These are phyloP conservation scores for Arabidopsis suecica DNA, from an alignment of 345 rosid species.

Conservation along the genomic window DNA sequence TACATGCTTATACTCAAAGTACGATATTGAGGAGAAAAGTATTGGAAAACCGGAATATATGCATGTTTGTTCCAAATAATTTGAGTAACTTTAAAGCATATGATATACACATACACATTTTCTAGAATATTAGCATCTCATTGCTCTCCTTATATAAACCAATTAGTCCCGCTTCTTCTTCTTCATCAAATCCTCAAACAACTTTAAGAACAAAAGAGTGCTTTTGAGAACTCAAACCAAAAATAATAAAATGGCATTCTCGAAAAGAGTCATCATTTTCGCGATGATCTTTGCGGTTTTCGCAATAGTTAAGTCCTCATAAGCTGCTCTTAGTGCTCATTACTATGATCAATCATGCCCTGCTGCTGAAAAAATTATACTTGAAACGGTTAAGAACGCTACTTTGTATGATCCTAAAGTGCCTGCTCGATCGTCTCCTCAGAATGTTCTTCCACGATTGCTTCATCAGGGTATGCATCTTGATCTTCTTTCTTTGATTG, in stretches of 20 bases:
- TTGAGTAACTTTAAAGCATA: constrained; percentile 79
- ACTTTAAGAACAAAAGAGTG: neutral
- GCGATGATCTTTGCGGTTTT: constrained; percentile 37
- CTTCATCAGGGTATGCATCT: constrained; percentile 70
- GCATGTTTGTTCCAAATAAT: constrained; percentile 55
- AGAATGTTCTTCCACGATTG: constrained; percentile 96
- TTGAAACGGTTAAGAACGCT: constrained; percentile 63
- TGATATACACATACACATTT: constrained; percentile 31
- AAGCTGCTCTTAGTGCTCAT: constrained; percentile 53
- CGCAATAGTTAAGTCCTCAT: constrained; percentile 38
- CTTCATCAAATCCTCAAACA: constrained; percentile 36
- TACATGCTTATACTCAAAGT: constrained; percentile 45
- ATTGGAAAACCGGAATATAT: constrained; percentile 43
- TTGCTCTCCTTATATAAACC: constrained; percentile 41
- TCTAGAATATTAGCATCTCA: constrained; percentile 24
- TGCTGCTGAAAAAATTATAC: constrained; percentile 66
- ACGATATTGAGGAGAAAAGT: constrained; percentile 5
- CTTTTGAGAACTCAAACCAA: constrained; percentile 30
- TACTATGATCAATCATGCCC: constrained; percentile 79
- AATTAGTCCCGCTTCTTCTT: constrained; percentile 2
- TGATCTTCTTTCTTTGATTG: neutral
- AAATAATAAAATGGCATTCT: constrained; percentile 30
- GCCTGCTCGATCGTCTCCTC: constrained; percentile 70
- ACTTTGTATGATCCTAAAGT: constrained; percentile 69
- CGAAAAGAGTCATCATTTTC: constrained; percentile 17